Base-by-base conservation (phyloP, 768 basidiomycete species). In the Pulveroboletus sp. region DNA sequence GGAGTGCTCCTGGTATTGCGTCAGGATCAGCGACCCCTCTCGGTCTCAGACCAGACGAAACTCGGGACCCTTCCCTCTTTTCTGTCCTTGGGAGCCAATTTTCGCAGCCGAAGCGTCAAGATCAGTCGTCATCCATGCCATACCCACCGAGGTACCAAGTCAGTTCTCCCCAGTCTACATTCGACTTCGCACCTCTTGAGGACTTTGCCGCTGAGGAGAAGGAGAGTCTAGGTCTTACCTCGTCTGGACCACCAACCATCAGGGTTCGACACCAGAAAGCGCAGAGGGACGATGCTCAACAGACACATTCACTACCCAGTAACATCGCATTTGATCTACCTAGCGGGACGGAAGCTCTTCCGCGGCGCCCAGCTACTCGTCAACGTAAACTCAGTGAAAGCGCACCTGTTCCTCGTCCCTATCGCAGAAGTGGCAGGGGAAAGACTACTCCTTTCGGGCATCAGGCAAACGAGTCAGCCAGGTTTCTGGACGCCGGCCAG, bases 361-460 rank as follows among this genome's bases (percentile, higher is more conserved):
- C 60, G 36, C 56, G 45, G 16, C 59, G 60, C 37, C 53, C 46
- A 49, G 68, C 60, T 56, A 68, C 81, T 4, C 84, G 91, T 35
- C 86, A 89, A 52, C 86, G 95, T 40, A 95, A 93, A 61, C 76
- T 95, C 48, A 93, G 89, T 56, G 86, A 92, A 63, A 89, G 86
- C 56, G 85, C 82, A 43, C 79, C 86, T 0, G 68, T 78, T 41
- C 87, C 88, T 5, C 79, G 86, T 30, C 67, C 76, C 4, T 74
- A 74, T 45, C 76, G 80, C 40, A 82, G 76, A 60, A 78, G 75
- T 20, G 75, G 79, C 30, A 79, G 81, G 38, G 91, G 89, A 17
- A 98, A 97, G 68, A 78, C 98, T 66, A 94, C 93, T 0, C 71
- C 95, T 3, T 98, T 98, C 63, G 96, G 98, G 55, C 68, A 73